A percentile compares a stretch with the other conserved stretches of the same genome.
These are phyloP conservation scores for Scutellaria minor DNA, from an alignment of 257 asterid genomes.

Conservation along the genomic window DNA sequence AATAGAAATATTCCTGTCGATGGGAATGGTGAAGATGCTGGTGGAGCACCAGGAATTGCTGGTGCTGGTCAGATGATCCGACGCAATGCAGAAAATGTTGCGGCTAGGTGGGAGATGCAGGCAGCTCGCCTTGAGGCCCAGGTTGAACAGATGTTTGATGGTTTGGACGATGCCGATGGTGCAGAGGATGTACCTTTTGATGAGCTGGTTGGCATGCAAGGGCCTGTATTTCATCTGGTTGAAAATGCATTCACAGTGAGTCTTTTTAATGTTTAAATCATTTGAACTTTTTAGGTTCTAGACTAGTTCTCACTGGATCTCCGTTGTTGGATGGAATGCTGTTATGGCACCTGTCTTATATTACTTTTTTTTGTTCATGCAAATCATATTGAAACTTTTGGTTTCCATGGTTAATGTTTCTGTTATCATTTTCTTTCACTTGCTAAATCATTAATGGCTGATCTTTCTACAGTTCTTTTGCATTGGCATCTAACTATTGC, in stretches of 20 bases:
- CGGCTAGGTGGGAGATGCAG: constrained; percentile 96
- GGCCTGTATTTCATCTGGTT: constrained; percentile 96
- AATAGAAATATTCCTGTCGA: constrained; percentile 75
- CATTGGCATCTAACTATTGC: constrained; percentile 9
- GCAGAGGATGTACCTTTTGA: constrained; percentile 99
- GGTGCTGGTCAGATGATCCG: constrained; percentile 92
- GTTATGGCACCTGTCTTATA: background rate
- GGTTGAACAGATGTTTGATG: constrained; percentile 99
- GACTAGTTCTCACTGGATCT: background rate
- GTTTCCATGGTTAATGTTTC: background rate
- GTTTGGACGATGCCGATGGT: constrained; percentile 98
- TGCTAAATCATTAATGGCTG: constrained; percentile 7
- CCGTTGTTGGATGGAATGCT: background rate
- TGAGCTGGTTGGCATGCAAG: constrained; percentile 99
- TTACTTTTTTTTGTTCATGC: background rate
- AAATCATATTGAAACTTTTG: background rate
- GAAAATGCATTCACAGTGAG: constrained; percentile 97
- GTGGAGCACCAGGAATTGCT: constrained; percentile 84
- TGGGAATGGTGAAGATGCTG: constrained; percentile 86
- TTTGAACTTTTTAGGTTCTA: background rate
- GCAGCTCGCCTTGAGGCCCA: constrained; percentile 98
- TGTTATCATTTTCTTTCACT: background rate
- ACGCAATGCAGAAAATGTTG: constrained; percentile 96
- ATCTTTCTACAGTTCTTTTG: background rate
- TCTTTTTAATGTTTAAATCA: constrained; percentile 17